Conservation (phyloP, 768 basidiomycete genomes). For the Suillus decipiens region DNA sequence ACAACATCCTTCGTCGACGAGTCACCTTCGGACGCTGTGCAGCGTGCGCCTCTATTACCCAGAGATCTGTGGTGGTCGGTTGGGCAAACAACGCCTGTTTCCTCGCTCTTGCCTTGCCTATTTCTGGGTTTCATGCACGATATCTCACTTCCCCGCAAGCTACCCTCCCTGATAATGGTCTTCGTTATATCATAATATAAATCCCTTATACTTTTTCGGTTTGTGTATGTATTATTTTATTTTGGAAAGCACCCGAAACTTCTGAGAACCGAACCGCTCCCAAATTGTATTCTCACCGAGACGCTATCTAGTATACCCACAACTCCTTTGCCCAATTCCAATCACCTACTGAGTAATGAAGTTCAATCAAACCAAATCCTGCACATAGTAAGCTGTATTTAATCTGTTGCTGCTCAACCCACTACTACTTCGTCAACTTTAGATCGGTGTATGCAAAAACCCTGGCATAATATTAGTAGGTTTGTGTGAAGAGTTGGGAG, state of each 20-base stretch:
- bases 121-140: constrained; percentile 11
- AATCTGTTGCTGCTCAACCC: constrained; percentile 10
- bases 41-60: no score
- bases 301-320: constrained; percentile 1
- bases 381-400: not conserved
- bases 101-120: constrained; percentile 7
- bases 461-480: constrained; percentile 34
- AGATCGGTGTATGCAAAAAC: constrained; percentile 67
- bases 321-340: constrained; percentile 3
- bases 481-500: constrained; percentile 5
- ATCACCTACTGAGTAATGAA: not conserved
- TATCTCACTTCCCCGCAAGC: constrained; percentile 22
- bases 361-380: not conserved
- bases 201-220: constrained; percentile 19
- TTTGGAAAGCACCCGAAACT: not conserved
- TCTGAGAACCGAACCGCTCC: constrained; percentile 2
- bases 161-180: constrained; percentile 37
- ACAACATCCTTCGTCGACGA: no score
- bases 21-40: no score
- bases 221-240: constrained; percentile 34
- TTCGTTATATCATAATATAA: constrained; percentile 23
- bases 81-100: not conserved
- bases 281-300: constrained; percentile 1
- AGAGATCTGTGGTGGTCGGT: constrained; percentile 22
- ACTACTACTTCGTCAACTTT: constrained; percentile 64